A percentile compares a stretch with the other conserved stretches of the same genome.
These are phyloP conservation scores for Suillus weaverae DNA, from an alignment of 768 basidiomycete species.

Conservation along the genomic window DNA sequence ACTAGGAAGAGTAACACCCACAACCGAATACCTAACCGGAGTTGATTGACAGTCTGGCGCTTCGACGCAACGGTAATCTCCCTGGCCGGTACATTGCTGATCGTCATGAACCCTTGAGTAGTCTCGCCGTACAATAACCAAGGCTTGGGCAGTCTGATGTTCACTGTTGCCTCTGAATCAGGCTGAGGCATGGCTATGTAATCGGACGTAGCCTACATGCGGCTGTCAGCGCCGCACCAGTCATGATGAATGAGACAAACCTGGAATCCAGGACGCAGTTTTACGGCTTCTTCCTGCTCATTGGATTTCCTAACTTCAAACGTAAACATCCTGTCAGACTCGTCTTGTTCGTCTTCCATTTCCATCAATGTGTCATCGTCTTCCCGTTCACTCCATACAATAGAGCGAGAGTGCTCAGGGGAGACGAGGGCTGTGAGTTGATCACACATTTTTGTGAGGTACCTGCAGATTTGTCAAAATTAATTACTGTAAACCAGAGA, in stretches of 20 bases:
- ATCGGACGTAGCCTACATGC: constrained; percentile 14
- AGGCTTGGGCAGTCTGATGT: constrained; percentile 19
- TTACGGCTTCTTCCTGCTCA: constrained; percentile 54
- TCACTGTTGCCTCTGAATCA: constrained; percentile 10
- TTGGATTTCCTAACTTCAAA: constrained; percentile 56
- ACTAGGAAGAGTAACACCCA: constrained; percentile 11
- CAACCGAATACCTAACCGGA: constrained; percentile 26
- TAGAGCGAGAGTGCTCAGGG: constrained; percentile 41
- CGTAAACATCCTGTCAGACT: constrained; percentile 48
- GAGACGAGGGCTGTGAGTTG: constrained; percentile 55
- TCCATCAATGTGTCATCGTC: constrained; percentile 23
- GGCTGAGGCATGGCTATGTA: constrained; percentile 13
- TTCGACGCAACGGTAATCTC: background rate
- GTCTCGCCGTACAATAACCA: constrained; percentile 41
- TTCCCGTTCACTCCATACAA: constrained; percentile 44
- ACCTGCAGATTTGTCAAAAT: constrained; percentile 35
- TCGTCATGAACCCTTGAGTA: constrained; percentile 40
- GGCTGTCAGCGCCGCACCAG: background rate
- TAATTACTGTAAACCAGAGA: background rate
- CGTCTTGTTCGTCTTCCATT: constrained; percentile 37
- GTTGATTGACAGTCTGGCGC: background rate
- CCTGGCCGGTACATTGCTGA: constrained; percentile 20
- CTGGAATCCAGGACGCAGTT: constrained; percentile 43
- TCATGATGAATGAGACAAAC: constrained; percentile 27
- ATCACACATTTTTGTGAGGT: constrained; percentile 59